Evolutionary conservation across 345 rosid species (phyloP).

Genomic region (Linum usitatissimum): DNA sequence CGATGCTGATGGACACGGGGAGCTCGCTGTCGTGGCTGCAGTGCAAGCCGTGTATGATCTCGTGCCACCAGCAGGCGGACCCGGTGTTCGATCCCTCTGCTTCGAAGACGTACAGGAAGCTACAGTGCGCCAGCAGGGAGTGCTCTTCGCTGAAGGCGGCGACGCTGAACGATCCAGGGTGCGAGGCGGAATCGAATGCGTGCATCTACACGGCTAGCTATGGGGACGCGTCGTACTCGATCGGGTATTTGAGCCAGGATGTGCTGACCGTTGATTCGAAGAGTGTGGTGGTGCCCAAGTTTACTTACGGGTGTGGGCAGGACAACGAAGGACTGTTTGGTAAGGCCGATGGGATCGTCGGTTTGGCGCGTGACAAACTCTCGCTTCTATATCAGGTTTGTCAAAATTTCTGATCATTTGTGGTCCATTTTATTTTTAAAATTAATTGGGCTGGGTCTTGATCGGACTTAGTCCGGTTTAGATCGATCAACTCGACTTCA

Average conservation of each 20-base stretch:
- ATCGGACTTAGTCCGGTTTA: no score
- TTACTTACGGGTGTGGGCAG: constrained; percentile 46
- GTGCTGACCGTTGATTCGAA: constrained; percentile 16
- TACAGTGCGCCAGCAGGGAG: constrained; percentile 17
- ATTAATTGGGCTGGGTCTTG: no score
- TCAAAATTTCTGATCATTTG: constrained; percentile 1
- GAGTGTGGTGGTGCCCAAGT: constrained; percentile 14
- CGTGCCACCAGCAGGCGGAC: constrained; percentile 33
- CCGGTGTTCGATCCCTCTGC: constrained; percentile 31
- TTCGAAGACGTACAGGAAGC: constrained; percentile 25
- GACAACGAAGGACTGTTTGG: constrained; percentile 38
- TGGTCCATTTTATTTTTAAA: no score
- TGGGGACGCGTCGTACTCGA: constrained; percentile 32
- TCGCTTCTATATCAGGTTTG: constrained; percentile 29
- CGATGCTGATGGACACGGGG: constrained; percentile 43
- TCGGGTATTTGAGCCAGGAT: constrained; percentile 35
- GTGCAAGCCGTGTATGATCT: constrained; percentile 29
- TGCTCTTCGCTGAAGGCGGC: constrained; percentile 30
- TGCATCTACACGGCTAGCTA: constrained; percentile 37
- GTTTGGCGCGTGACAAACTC: constrained; percentile 31
- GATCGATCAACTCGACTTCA: no score
- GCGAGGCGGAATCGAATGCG: constrained; percentile 2
- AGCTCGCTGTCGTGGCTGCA: constrained; percentile 50
- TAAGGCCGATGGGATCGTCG: constrained; percentile 31
- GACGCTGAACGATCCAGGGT: constrained; percentile 29